phyloP scores from a whole-genome alignment of 2,329 filamentous ascomycete genomes.

The Corniculantispora saksenae region DNA sequence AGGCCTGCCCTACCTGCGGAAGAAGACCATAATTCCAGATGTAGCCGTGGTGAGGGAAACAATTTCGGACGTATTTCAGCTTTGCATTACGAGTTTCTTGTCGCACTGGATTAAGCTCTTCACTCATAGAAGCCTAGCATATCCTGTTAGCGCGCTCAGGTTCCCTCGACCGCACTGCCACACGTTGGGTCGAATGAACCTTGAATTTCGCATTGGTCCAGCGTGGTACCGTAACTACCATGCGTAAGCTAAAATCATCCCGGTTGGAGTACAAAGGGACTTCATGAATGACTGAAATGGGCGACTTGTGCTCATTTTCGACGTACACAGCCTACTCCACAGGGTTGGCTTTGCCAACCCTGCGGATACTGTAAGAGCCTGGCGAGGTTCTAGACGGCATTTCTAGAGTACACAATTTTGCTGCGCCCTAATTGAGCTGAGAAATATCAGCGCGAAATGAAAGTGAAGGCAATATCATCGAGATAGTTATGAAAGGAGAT shows the following conservation, averaged over 20 bases:
- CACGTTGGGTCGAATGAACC: constrained; percentile 61
- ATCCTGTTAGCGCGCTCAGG: no score
- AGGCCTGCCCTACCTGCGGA: constrained; percentile 80
- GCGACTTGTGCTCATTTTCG: constrained; percentile 32
- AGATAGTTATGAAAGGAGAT: no score
- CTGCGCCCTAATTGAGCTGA: no score
- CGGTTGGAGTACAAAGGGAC: constrained; percentile 97
- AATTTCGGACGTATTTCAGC: constrained; percentile 98
- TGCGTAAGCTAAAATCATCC: constrained; percentile 95
- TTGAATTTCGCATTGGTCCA: constrained; percentile 99
- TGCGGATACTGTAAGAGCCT: background rate
- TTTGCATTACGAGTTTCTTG: constrained; percentile 99
- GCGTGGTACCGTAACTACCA: constrained; percentile 98
- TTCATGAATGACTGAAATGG: constrained; percentile 96
- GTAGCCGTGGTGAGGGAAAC: constrained; percentile 99
- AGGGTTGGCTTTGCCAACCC: background rate
- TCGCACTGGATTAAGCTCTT: constrained; percentile 98
- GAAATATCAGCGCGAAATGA: no score
- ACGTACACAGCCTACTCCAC: background rate
- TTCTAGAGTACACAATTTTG: constrained; percentile 93
- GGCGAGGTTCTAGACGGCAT: background rate
- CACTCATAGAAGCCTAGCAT: constrained; percentile 99
- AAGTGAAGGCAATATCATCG: no score
- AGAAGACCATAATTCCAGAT: constrained; percentile 99
- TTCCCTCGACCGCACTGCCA: no score